Evolutionary conservation across 352 stramenopile genomes (phyloP), one percentile per base, ranked within the genome.

Genomic region (Nothophytophthora sp.): DNA sequence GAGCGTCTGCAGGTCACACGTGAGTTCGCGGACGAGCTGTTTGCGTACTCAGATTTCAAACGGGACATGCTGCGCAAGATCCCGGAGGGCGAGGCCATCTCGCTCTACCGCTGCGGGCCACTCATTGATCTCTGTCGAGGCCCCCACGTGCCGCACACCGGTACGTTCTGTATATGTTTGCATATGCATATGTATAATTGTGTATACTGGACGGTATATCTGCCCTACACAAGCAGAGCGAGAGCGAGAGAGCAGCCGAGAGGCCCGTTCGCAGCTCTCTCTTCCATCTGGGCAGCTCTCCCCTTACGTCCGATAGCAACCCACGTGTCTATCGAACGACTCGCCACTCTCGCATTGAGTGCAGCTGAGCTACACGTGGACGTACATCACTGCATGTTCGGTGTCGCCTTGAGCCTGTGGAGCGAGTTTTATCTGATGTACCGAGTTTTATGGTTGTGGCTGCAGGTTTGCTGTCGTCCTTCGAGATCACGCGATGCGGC

Each of bases 101-200:
- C 97, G 20, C 83, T 99, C 3, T 99, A 99, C 73, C 84, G 90
- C 33, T 99, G 96, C 55, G 98, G 98, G 2, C 85, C 97, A 20
- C 85, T 99, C 19, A 98, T 99, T 63, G 96, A 99, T 72, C 73
- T 99, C 19, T 99, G 96, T 49, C 94, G 96, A 35, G 96, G 96
- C 5, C 96, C 96, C 12, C 96, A 99, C 64, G 87, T 99, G 2
- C 89, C 96, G 24, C 89, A 92, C 41, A 99, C 96, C 9, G 91
- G 91, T 74, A 76, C 73, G 75, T 73, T 75, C 44, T 76, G 42
- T 76, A 24, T 10, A 29, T 60, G 28, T 35, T 27, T 46, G 23
- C 18, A 8, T 63, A 1, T 34, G 11, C 41, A 24, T 58, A 34
- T 56, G 32, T 36, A 22, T 48, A 16, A 22, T 42, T 7, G 22